Percentiles rank a stretch among this genome's conserved stretches.
These are phyloP conservation scores for Chrysoporthe deuterocubensis DNA, from an alignment of 2,329 filamentous ascomycete species.

Conservation along the genomic window DNA sequence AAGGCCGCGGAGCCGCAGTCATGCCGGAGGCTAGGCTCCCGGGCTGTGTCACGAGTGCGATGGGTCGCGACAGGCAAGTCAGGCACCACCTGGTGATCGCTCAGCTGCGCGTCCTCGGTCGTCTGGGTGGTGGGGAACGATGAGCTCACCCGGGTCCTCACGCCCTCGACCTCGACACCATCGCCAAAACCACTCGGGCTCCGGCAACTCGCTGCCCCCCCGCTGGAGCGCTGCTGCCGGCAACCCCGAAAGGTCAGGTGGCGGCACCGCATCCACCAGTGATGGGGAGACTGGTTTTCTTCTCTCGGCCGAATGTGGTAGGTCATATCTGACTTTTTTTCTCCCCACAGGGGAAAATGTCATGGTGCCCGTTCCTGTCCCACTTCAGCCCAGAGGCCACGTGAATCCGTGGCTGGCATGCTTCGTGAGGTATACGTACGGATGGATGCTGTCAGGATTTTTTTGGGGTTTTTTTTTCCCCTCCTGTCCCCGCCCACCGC, in stretches of 20 bases:
- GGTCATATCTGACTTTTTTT: background rate
- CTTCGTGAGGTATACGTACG: background rate
- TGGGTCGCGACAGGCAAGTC: background rate
- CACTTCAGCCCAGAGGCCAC: conserved; percentile 6
- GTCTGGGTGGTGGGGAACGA: background rate
- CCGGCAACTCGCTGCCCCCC: background rate
- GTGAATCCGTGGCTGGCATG: background rate
- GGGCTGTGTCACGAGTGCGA: background rate
- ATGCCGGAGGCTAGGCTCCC: background rate
- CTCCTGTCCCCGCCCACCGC: background rate
- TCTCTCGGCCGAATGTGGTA: background rate
- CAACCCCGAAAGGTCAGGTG: conserved; percentile 4
- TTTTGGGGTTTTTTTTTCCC: background rate
- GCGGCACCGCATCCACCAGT: background rate
- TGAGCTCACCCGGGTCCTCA: conserved; percentile 1
- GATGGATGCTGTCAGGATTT: background rate
- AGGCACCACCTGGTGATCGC: background rate
- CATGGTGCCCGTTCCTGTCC: background rate
- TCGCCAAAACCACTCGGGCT: background rate
- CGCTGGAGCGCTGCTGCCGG: conserved; percentile 2
- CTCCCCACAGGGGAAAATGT: background rate
- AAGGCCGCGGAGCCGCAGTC: background rate
- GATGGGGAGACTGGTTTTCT: background rate
- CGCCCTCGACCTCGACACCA: background rate
- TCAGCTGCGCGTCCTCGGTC: background rate